Evolutionary conservation across 345 rosid species (phyloP).

Genomic region (Streptanthus diversifolius): DNA sequence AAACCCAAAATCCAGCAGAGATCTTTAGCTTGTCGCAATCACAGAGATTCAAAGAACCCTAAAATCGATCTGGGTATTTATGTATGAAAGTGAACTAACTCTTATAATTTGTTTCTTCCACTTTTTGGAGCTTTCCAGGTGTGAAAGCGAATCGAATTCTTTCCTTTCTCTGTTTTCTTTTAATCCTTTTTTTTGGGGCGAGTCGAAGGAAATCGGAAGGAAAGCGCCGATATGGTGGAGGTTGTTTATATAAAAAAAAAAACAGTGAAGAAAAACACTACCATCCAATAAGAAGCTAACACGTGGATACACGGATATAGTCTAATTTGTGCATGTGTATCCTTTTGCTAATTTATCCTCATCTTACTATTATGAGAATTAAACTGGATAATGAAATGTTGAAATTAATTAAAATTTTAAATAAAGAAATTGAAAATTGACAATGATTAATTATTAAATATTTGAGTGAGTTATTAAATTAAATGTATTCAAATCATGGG

Average conservation of each 20-base stretch:
- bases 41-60: conserved; percentile 25
- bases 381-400: not conserved
- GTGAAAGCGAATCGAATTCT: conserved; percentile 25
- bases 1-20: conserved; percentile 21
- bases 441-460: not conserved
- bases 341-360: not conserved
- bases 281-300: not conserved
- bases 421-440: not conserved
- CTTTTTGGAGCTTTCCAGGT: conserved; percentile 25
- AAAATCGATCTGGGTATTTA: conserved; percentile 18
- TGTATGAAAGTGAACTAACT: conserved; percentile 13
- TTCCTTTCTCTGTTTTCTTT: not conserved
- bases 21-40: conserved; percentile 25
- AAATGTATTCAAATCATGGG: not conserved
- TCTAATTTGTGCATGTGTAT: conserved; percentile 1
- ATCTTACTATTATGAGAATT: not conserved
- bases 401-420: not conserved
- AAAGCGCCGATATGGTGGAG: conserved; percentile 20
- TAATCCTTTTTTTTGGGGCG: not conserved
- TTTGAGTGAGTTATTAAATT: not conserved
- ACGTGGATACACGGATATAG: conserved; percentile 6
- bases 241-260: not conserved
- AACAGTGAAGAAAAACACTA: not conserved
- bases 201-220: conserved; percentile 26
- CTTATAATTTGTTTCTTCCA: not conserved